Conservation (phyloP, 164 flowering plant species). For the Macadamia tetraphylla region DNA sequence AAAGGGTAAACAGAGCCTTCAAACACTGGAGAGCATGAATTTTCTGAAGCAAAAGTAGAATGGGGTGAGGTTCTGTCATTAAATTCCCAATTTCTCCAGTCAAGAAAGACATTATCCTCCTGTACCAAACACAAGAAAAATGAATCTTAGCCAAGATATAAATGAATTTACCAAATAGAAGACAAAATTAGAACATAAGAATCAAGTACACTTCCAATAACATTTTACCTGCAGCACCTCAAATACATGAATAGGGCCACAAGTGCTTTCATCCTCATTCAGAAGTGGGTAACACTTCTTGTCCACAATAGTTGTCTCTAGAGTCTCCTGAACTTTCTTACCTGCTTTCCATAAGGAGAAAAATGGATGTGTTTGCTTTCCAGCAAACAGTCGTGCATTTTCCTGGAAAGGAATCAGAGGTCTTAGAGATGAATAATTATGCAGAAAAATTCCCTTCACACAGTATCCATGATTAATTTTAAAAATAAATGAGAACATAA, state of each 20-base stretch:
- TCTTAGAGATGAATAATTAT: no score
- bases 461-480: no score
- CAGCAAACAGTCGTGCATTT: slow-evolving; percentile 65
- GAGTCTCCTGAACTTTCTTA: slow-evolving; percentile 35
- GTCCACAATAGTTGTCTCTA: slow-evolving; percentile 26
- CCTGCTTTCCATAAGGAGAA: slow-evolving; percentile 54
- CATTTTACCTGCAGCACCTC: slow-evolving; percentile 52
- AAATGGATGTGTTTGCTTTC: slow-evolving; percentile 85
- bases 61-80: slow-evolving; percentile 24
- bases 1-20: slow-evolving; percentile 39
- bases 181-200: not conserved
- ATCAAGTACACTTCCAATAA: not conserved
- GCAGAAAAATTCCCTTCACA: not conserved
- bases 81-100: slow-evolving; percentile 78
- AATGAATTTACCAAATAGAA: not conserved
- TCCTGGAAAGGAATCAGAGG: slow-evolving; percentile 44
- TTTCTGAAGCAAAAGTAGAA: slow-evolving; percentile 19
- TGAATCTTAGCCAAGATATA: not conserved
- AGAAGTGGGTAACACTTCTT: slow-evolving; percentile 16
- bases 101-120: slow-evolving; percentile 42
- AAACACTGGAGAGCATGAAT: slow-evolving; percentile 21
- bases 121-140: slow-evolving; percentile 20
- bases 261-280: slow-evolving; percentile 23
- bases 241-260: slow-evolving; percentile 72
- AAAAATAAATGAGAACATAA: not conserved